A percentile compares a stretch with the other conserved stretches of the same genome.
Conservation (phyloP, 306 rosid genomes). For the Aeschynomene evenia region DNA sequence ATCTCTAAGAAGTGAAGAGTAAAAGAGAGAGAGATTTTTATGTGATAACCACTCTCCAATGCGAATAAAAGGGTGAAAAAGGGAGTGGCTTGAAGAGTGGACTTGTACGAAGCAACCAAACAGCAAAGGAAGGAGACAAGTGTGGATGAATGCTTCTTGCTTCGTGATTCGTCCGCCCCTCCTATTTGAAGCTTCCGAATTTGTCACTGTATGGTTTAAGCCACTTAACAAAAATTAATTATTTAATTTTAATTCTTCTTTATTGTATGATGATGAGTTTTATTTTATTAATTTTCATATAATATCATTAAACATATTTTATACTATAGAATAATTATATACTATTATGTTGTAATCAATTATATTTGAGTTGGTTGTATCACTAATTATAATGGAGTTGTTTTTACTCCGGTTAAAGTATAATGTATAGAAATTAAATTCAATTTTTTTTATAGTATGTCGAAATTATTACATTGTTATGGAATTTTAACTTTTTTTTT, state of each 20-base stretch:
- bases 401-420: no score
- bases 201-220: conserved; percentile 14
- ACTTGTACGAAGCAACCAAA: not conserved
- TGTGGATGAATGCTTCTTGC: not conserved
- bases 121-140: not conserved
- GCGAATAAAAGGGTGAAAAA: not conserved
- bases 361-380: no score
- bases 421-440: no score
- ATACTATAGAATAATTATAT: no score
- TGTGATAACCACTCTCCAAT: not conserved
- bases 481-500: no score
- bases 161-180: not conserved
- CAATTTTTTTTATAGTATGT: no score
- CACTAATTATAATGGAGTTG: no score
- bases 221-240: not conserved
- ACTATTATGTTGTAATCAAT: no score
- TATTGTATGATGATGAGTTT: no score
- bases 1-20: not conserved
- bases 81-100: conserved; percentile 1
- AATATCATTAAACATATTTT: no score
- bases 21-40: not conserved
- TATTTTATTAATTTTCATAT: no score
- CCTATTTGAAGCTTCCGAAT: conserved; percentile 18
- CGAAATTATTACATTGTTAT: no score
- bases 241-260: not conserved